phyloP scores from a whole-genome alignment of 1,284 basidiomycete genomes.

The Moesziomyces parantarcticus region DNA sequence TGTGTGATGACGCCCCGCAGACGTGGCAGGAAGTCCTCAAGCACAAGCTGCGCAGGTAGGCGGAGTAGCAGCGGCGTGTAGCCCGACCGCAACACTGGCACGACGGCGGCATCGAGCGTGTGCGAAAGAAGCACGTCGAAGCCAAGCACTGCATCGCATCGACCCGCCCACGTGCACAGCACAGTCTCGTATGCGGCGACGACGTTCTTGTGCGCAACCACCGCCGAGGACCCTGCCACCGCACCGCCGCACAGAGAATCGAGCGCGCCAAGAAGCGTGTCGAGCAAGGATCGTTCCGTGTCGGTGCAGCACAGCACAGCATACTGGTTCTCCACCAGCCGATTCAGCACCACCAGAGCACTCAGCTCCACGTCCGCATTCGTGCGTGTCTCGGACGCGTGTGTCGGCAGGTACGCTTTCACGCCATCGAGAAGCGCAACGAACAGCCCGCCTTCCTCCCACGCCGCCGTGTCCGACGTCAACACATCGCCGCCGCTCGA shows the following conservation, averaged over 20 bases:
- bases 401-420: constrained; percentile 11
- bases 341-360: constrained; percentile 47
- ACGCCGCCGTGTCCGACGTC: constrained; percentile 13
- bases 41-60: constrained; percentile 44
- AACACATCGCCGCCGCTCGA: neutral
- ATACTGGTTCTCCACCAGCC: constrained; percentile 51
- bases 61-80: constrained; percentile 31
- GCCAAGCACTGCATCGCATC: constrained; percentile 49
- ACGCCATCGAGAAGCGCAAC: constrained; percentile 15
- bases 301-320: constrained; percentile 25
- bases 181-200: constrained; percentile 30
- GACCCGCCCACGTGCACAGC: constrained; percentile 17
- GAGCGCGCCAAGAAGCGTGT: constrained; percentile 8
- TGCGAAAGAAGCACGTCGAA: constrained; percentile 22
- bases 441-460: constrained; percentile 44
- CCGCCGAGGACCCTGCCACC: neutral
- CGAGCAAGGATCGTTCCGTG: constrained; percentile 37
- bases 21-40: constrained; percentile 53
- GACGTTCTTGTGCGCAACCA: constrained; percentile 32
- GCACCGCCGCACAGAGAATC: neutral
- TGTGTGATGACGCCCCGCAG: neutral
- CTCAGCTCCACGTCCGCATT: constrained; percentile 30
- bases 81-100: constrained; percentile 3
- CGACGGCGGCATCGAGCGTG: neutral
- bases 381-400: neutral